These are phyloP conservation scores for Trichophyton simii DNA, from an alignment of 2,329 filamentous ascomycete species.

Conservation along the genomic window DNA sequence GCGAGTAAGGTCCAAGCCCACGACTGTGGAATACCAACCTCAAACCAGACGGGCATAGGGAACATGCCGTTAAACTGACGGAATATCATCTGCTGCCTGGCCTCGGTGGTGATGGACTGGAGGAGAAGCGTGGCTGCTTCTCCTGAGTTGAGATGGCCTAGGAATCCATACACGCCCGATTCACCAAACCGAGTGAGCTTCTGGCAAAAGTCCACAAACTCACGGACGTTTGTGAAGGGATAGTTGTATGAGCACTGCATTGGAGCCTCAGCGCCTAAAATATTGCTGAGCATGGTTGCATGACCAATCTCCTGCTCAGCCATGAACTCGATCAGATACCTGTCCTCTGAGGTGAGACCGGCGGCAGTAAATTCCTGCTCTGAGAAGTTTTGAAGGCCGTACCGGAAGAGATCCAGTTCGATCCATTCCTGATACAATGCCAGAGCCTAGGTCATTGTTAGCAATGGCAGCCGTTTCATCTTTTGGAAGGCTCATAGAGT, in stretches of 20 bases:
- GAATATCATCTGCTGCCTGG: slow-evolving; percentile 74
- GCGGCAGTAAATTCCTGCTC: slow-evolving; percentile 55
- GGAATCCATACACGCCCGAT: slow-evolving; percentile 67
- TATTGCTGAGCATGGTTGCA: slow-evolving; percentile 62
- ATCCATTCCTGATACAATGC: slow-evolving; percentile 75
- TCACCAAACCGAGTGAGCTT: slow-evolving; percentile 75
- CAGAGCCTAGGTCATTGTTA: slow-evolving; percentile 36
- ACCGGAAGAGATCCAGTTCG: slow-evolving; percentile 70
- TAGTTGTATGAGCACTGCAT: slow-evolving; percentile 73
- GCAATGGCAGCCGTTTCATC: neutral
- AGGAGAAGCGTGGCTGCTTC: slow-evolving; percentile 60
- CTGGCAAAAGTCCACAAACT: slow-evolving; percentile 74
- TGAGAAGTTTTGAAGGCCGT: slow-evolving; percentile 57
- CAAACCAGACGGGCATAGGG: slow-evolving; percentile 74
- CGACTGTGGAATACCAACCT: slow-evolving; percentile 65
- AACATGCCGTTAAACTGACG: slow-evolving; percentile 69
- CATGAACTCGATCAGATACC: slow-evolving; percentile 64
- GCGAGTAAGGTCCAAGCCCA: slow-evolving; percentile 76
- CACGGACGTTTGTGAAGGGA: slow-evolving; percentile 58
- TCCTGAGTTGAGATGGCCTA: slow-evolving; percentile 63
- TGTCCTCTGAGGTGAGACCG: slow-evolving; percentile 56
- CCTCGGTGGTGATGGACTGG: slow-evolving; percentile 66
- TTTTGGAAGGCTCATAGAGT: neutral
- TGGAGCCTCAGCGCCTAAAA: slow-evolving; percentile 59
- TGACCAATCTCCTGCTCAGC: slow-evolving; percentile 64